Conservation (phyloP, 345 rosid species). For the Moricandia arvensis region DNA sequence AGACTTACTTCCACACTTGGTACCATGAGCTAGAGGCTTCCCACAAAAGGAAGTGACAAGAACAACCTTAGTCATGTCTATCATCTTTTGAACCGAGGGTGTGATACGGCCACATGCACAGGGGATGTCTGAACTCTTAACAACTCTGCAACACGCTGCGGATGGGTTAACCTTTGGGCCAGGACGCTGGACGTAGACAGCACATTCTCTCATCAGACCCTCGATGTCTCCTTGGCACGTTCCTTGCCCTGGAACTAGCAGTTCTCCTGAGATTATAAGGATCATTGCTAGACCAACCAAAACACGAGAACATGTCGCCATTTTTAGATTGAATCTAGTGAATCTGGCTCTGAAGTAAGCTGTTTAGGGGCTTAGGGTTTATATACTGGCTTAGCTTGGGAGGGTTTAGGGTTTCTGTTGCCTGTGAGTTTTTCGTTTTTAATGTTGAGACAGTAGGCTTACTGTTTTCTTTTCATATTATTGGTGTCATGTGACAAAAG, state of each 20-base stretch:
- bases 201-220: conserved; percentile 40
- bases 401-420: background rate
- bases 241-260: conserved; percentile 27
- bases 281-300: conserved; percentile 21
- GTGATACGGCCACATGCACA: conserved; percentile 36
- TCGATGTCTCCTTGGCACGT: conserved; percentile 39
- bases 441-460: background rate
- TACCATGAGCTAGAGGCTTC: conserved; percentile 36
- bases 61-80: conserved; percentile 38
- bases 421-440: conserved; percentile 2
- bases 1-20: conserved; percentile 41
- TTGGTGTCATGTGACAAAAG: conserved; percentile 35
- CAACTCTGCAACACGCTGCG: conserved; percentile 22
- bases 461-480: background rate
- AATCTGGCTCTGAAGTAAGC: background rate
- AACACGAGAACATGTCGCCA: conserved; percentile 1
- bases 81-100: conserved; percentile 26
- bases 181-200: conserved; percentile 37
- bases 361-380: conserved; percentile 7
- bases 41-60: conserved; percentile 42
- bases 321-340: background rate
- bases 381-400: conserved; percentile 9
- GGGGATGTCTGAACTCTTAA: conserved; percentile 35
- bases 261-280: conserved; percentile 17
- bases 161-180: conserved; percentile 38